Evolutionary conservation across 1,139 yeast genomes (phyloP).

Genomic region (Scheffersomyces quercinus): DNA sequence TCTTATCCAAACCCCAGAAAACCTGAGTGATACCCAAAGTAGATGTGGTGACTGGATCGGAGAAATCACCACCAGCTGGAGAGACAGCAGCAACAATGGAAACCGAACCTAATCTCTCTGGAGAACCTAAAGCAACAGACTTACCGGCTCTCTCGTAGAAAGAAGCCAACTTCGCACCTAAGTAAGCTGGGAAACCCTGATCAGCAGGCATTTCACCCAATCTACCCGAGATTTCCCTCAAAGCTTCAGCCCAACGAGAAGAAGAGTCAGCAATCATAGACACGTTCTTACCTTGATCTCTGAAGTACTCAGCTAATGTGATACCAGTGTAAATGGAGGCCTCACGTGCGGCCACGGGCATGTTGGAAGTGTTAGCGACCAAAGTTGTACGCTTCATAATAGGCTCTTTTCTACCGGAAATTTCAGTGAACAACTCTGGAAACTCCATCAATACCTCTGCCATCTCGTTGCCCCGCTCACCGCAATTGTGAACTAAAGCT

Average conservation of each 20-base stretch:
- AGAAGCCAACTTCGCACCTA: conserved; percentile 98
- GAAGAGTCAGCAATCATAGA: conserved; percentile 99
- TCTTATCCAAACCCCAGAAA: conserved; percentile 99
- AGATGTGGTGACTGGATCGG: conserved; percentile 98
- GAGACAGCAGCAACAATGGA: conserved; percentile 99
- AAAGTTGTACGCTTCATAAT: conserved; percentile 99
- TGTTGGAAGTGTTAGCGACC: conserved; percentile 97
- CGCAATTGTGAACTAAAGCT: conserved; percentile 51
- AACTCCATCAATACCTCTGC: conserved; percentile 99
- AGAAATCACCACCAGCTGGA: conserved; percentile 99
- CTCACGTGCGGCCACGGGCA: conserved; percentile 99
- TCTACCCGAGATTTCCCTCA: conserved; percentile 99
- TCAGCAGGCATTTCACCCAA: conserved; percentile 99
- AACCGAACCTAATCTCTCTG: conserved; percentile 94
- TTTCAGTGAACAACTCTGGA: conserved; percentile 93
- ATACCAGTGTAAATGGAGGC: conserved; percentile 99
- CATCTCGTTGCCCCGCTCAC: conserved; percentile 98
- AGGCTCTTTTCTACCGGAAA: conserved; percentile 93
- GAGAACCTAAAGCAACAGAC: conserved; percentile 93
- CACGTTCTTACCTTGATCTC: conserved; percentile 99
- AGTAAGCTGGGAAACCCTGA: conserved; percentile 99
- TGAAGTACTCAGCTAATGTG: conserved; percentile 96
- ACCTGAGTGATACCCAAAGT: conserved; percentile 99
- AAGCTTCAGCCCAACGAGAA: conserved; percentile 99
- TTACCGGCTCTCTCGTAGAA: conserved; percentile 99